phyloP scores from a whole-genome alignment of 352 stramenopile genomes.

The Phytophthora constricta region DNA sequence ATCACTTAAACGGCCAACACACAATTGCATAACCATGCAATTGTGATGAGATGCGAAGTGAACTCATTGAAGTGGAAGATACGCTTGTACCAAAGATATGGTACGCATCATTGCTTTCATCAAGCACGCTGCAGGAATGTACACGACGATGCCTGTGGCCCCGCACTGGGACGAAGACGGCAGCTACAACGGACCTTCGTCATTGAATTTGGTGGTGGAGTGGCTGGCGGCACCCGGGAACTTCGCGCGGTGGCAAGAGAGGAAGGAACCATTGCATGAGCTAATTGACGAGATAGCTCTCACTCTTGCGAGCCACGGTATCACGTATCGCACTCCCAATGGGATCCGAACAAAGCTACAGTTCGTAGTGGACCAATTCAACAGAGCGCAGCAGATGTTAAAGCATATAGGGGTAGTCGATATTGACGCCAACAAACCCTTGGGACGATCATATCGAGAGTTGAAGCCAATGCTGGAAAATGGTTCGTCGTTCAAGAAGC shows the following conservation, averaged over 20 bases:
- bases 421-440: slow-evolving; percentile 1
- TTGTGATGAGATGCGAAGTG: background rate
- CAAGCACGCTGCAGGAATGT: no score
- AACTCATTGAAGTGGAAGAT: no score
- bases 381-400: slow-evolving; percentile 9
- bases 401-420: background rate
- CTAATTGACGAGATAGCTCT: background rate
- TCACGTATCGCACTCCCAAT: background rate
- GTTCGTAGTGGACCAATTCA: background rate
- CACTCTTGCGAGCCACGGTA: background rate
- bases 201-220: slow-evolving; percentile 28
- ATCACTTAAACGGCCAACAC: background rate
- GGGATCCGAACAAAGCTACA: slow-evolving; percentile 11
- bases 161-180: slow-evolving; percentile 11
- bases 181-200: slow-evolving; percentile 4
- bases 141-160: background rate
- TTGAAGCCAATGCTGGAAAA: slow-evolving; percentile 3
- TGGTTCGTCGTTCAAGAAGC: background rate
- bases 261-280: slow-evolving; percentile 1
- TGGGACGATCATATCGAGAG: slow-evolving; percentile 3
- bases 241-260: slow-evolving; percentile 26
- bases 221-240: slow-evolving; percentile 36
- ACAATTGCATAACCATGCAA: background rate
- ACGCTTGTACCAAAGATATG: background rate
- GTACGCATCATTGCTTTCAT: background rate